Percentiles rank a stretch among this genome's conserved stretches.
Evolutionary conservation across 1,139 yeast genomes (phyloP).

Genomic region (Yamadazyma atlantica): DNA sequence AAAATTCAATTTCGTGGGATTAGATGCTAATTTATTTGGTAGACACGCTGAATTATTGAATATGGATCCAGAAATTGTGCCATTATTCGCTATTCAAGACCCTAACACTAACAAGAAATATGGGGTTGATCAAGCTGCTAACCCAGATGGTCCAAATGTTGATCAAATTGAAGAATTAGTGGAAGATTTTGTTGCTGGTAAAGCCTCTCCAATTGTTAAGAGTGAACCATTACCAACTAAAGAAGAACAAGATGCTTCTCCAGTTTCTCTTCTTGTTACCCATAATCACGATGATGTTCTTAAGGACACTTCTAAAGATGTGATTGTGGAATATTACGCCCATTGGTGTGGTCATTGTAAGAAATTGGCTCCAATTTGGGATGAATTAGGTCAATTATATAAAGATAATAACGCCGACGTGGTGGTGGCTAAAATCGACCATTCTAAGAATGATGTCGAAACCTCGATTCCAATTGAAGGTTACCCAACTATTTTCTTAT

Average conservation of each 20-base stretch:
- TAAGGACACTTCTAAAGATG: conserved; percentile 73
- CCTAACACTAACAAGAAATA: conserved; percentile 66
- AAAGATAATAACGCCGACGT: conserved; percentile 51
- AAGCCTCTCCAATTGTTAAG: conserved; percentile 71
- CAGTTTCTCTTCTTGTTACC: conserved; percentile 81
- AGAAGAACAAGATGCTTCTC: conserved; percentile 65
- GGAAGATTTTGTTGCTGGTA: conserved; percentile 61
- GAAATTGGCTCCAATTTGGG: conserved; percentile 89
- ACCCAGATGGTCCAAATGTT: conserved; percentile 39
- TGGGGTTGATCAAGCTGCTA: conserved; percentile 54
- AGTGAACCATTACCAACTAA: conserved; percentile 78
- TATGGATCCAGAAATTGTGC: conserved; percentile 79
- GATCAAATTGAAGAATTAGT: conserved; percentile 59
- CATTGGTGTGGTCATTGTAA: conserved; percentile 99
- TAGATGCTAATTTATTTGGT: conserved; percentile 81
- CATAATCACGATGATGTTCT: conserved; percentile 75
- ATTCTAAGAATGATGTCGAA: conserved; percentile 84
- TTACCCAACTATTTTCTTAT: conserved; percentile 89
- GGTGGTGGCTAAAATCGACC: conserved; percentile 83
- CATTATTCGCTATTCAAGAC: conserved; percentile 89
- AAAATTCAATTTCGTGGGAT: conserved; percentile 79
- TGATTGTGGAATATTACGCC: conserved; percentile 91
- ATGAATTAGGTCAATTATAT: conserved; percentile 75
- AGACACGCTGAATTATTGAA: conserved; percentile 87
- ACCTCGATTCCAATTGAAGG: conserved; percentile 69